Conservation (phyloP, 306 rosid genomes). For the Morella rubra region DNA sequence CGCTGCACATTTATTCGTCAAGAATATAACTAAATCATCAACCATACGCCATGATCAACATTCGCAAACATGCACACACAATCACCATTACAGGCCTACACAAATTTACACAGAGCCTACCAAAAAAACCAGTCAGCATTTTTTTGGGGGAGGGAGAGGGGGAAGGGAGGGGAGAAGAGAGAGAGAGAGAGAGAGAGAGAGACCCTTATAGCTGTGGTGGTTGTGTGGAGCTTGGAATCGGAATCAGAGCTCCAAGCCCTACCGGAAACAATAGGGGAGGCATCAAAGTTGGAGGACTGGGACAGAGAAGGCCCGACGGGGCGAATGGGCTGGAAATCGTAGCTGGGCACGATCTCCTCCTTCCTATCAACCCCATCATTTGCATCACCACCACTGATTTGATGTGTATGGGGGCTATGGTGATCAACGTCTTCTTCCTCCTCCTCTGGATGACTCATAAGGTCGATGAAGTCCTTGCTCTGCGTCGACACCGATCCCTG, state of each 20-base stretch:
- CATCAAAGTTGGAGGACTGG: slow-evolving; percentile 42
- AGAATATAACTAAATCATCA: background rate
- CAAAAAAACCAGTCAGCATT: too few species aligned
- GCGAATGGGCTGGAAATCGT: slow-evolving; percentile 87
- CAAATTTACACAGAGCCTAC: background rate
- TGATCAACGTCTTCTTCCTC: slow-evolving; percentile 23
- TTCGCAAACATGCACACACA: background rate
- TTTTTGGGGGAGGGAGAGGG: too few species aligned
- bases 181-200: background rate
- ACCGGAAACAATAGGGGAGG: slow-evolving; percentile 34
- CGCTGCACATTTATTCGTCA: background rate
- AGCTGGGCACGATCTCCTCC: slow-evolving; percentile 69
- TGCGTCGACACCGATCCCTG: slow-evolving; percentile 42
- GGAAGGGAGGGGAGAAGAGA: too few species aligned
- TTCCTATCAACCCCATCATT: slow-evolving; percentile 38
- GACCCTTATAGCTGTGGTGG: slow-evolving; percentile 51
- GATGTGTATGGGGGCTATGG: slow-evolving; percentile 5
- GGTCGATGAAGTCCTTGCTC: slow-evolving; percentile 63
- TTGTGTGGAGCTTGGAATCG: slow-evolving; percentile 49
- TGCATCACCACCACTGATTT: slow-evolving; percentile 37
- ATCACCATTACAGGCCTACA: background rate
- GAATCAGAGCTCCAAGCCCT: slow-evolving; percentile 55
- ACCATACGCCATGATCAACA: background rate
- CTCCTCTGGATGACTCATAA: slow-evolving; percentile 40
- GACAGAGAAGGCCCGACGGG: slow-evolving; percentile 38